Evolutionary conservation across 805 yeast species (phyloP).

Genomic region (Suhomyces faveliae): DNA sequence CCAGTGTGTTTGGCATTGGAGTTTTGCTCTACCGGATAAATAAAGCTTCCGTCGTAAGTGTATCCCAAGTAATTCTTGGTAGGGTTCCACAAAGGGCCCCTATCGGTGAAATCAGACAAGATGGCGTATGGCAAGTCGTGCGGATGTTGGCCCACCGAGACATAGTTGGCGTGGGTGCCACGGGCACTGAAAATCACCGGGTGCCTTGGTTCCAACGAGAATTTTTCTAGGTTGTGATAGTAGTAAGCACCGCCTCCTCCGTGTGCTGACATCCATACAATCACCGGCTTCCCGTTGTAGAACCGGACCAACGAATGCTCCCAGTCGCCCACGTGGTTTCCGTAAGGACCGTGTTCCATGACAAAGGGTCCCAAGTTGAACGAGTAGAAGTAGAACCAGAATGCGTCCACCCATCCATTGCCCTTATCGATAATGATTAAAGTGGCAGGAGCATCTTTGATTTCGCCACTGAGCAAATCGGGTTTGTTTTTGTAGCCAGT

Average conservation of each 20-base stretch:
- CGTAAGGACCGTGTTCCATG: constrained; percentile 97
- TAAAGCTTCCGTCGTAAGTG: constrained; percentile 61
- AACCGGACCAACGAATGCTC: constrained; percentile 90
- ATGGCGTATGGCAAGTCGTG: constrained; percentile 94
- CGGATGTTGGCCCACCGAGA: constrained; percentile 92
- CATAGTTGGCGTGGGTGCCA: constrained; percentile 97
- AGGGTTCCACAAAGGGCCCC: constrained; percentile 97
- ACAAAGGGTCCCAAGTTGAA: constrained; percentile 95
- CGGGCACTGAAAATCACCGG: constrained; percentile 88
- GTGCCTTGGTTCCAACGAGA: constrained; percentile 40
- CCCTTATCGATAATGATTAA: constrained; percentile 88
- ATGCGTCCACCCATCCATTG: constrained; percentile 92
- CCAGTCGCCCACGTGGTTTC: constrained; percentile 98
- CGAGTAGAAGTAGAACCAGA: constrained; percentile 93
- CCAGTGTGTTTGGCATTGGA: constrained; percentile 46
- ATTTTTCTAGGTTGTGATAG: constrained; percentile 72
- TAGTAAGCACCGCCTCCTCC: constrained; percentile 94
- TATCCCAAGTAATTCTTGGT: constrained; percentile 77
- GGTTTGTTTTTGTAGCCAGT: constrained; percentile 73
- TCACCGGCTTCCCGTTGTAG: constrained; percentile 72
- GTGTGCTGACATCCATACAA: constrained; percentile 97
- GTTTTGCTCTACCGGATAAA: constrained; percentile 43
- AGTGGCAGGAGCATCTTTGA: constrained; percentile 75
- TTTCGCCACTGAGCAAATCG: constrained; percentile 65
- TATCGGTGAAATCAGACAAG: constrained; percentile 86